These are phyloP conservation scores for Xylariales sp. DNA, from an alignment of 2,329 filamentous ascomycete genomes.

Conservation along the genomic window DNA sequence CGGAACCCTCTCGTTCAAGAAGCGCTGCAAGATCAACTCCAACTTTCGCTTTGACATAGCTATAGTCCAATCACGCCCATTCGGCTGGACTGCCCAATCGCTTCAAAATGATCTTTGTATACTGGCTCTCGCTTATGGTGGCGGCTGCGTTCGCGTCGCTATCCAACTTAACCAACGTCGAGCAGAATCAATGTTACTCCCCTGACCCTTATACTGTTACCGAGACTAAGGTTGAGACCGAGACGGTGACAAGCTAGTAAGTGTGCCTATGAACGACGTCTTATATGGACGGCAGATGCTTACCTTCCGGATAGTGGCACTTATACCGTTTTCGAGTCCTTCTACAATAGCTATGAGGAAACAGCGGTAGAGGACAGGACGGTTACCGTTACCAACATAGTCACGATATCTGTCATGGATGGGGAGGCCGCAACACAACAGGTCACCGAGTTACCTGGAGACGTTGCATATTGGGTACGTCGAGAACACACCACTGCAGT, in stretches of 20 bases:
- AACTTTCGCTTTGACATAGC: constrained; percentile 18
- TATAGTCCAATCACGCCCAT: constrained; percentile 2
- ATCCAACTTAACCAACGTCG: constrained; percentile 39
- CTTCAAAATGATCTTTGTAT: constrained; percentile 43
- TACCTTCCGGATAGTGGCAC: constrained; percentile 32
- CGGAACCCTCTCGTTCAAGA: constrained; percentile 15
- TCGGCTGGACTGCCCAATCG: constrained; percentile 12
- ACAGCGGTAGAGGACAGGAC: constrained; percentile 21
- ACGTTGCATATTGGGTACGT: constrained; percentile 30
- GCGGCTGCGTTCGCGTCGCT: constrained; percentile 41
- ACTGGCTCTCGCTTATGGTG: constrained; percentile 40
- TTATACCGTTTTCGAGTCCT: constrained; percentile 40
- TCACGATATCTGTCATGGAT: constrained; percentile 35
- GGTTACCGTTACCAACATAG: constrained; percentile 35
- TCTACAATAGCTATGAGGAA: constrained; percentile 33
- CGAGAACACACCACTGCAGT: not conserved
- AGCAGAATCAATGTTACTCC: constrained; percentile 28
- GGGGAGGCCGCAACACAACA: constrained; percentile 32
- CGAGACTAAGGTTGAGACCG: constrained; percentile 42
- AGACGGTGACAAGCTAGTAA: constrained; percentile 40
- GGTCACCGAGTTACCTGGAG: constrained; percentile 21
- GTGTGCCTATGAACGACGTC: constrained; percentile 28
- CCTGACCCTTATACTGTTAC: constrained; percentile 38
- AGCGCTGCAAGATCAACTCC: constrained; percentile 6
- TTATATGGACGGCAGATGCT: constrained; percentile 25